Conservation (phyloP, 2,329 filamentous ascomycete species). For the Lithohypha guttulata region DNA sequence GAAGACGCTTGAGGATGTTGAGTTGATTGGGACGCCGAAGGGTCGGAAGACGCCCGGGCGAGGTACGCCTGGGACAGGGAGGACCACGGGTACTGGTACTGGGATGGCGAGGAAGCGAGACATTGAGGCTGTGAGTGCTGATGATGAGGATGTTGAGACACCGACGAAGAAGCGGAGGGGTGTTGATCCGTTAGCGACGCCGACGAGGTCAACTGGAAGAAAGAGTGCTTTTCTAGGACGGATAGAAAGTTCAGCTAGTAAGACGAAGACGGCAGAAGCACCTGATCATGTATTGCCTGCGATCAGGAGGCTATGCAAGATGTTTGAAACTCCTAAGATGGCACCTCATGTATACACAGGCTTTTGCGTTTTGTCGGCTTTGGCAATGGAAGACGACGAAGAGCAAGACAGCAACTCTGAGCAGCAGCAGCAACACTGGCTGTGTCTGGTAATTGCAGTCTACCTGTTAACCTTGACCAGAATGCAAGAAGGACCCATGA, state of each 20-base stretch:
- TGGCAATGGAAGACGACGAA: conserved; percentile 23
- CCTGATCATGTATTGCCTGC: conserved; percentile 60
- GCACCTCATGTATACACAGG: conserved; percentile 66
- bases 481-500: conserved; percentile 22
- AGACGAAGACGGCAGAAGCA: conserved; percentile 26
- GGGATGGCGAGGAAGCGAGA: conserved; percentile 12
- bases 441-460: conserved; percentile 31
- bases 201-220: conserved; percentile 35
- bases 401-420: conserved; percentile 20
- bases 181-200: conserved; percentile 23
- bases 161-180: conserved; percentile 9
- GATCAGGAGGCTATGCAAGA: conserved; percentile 54
- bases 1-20: conserved; percentile 48
- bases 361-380: conserved; percentile 38
- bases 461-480: conserved; percentile 35
- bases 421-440: conserved; percentile 27
- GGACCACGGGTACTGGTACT: conserved; percentile 3
- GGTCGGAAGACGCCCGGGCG: conserved; percentile 16
- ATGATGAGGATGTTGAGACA: conserved; percentile 15
- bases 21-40: conserved; percentile 24
- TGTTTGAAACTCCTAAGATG: conserved; percentile 50
- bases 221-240: conserved; percentile 28
- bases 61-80: conserved; percentile 13
- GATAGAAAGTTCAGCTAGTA: conserved; percentile 9
- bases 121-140: conserved; percentile 19